These are phyloP conservation scores for Mortierella sp. DNA, from an alignment of 371 early-diverging fungal genomes.

Conservation along the genomic window DNA sequence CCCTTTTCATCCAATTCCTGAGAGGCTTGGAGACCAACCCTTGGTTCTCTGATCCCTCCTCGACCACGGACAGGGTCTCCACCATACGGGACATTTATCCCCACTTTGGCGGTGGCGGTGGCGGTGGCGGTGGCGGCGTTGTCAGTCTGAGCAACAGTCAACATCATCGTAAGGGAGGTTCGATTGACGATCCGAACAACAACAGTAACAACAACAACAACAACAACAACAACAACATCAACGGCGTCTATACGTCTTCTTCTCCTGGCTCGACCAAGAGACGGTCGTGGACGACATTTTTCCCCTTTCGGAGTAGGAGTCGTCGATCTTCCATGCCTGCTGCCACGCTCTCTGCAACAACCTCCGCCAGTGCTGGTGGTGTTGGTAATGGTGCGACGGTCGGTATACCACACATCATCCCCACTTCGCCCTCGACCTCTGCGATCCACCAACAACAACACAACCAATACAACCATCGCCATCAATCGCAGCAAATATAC, in stretches of 20 bases:
- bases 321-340: slow-evolving; percentile 26
- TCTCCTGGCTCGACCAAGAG: slow-evolving; percentile 13
- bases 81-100: slow-evolving; percentile 23
- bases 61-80: slow-evolving; percentile 3
- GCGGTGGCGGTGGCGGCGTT: not conserved
- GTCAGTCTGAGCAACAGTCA: slow-evolving; percentile 19
- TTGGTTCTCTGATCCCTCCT: slow-evolving; percentile 36
- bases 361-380: not conserved
- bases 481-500: slow-evolving; percentile 6
- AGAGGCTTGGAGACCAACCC: slow-evolving; percentile 21
- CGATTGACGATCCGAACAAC: slow-evolving; percentile 2
- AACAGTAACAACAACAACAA: too few species aligned
- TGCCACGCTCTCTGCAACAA: not conserved
- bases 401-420: slow-evolving; percentile 1
- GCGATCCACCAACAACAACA: slow-evolving; percentile 25
- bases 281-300: slow-evolving; percentile 29
- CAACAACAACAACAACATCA: too few species aligned
- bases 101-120: slow-evolving; percentile 3
- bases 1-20: slow-evolving; percentile 14
- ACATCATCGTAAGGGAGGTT: slow-evolving; percentile 13
- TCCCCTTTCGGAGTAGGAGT: slow-evolving; percentile 15
- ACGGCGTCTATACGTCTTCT: not conserved
- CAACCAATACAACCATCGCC: not conserved
- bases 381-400: too few species aligned
- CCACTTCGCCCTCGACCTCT: slow-evolving; percentile 10